These are phyloP conservation scores for Apiotrichum laibachii DNA, from an alignment of 1,284 basidiomycete genomes.

Conservation along the genomic window DNA sequence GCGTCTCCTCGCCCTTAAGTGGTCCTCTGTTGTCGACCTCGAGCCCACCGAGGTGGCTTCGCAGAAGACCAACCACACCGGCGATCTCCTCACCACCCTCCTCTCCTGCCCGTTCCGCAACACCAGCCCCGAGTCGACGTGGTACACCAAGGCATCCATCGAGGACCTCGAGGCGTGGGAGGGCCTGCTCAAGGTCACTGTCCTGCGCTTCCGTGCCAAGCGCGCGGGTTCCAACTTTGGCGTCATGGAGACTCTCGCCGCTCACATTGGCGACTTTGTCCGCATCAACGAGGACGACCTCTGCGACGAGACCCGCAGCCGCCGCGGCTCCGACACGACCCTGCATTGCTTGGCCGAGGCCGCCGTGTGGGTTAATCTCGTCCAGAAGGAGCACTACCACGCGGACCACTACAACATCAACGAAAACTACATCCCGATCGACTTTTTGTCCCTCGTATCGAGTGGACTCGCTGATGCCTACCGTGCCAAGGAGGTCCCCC, in stretches of 20 bases:
- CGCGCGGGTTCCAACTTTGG: conserved; percentile 41
- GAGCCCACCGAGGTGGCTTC: conserved; percentile 25
- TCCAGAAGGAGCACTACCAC: conserved; percentile 25
- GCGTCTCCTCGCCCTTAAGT: conserved; percentile 37
- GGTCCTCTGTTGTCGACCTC: conserved; percentile 33
- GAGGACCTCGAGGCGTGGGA: conserved; percentile 38
- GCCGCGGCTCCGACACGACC: conserved; percentile 34
- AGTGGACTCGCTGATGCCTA: conserved; percentile 30
- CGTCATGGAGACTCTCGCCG: conserved; percentile 42
- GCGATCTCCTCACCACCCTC: conserved; percentile 39
- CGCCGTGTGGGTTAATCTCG: conserved; percentile 30
- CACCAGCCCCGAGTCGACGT: conserved; percentile 27
- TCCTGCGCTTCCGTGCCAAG: conserved; percentile 40
- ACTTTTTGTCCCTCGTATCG: conserved; percentile 37
- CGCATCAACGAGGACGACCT: conserved; percentile 7
- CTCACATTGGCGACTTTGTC: conserved; percentile 38
- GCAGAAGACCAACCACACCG: conserved; percentile 40
- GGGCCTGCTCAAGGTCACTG: conserved; percentile 30
- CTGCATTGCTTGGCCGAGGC: conserved; percentile 39
- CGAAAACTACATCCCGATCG: conserved; percentile 39
- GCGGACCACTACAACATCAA: conserved; percentile 34
- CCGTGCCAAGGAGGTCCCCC: conserved; percentile 5
- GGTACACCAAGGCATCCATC: conserved; percentile 30
- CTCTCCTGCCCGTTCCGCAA: conserved; percentile 42
- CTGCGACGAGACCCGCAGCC: conserved; percentile 2